Evolutionary conservation across 148 eudicot genomes (phyloP).

Genomic region (Arctostaphylos glauca): DNA sequence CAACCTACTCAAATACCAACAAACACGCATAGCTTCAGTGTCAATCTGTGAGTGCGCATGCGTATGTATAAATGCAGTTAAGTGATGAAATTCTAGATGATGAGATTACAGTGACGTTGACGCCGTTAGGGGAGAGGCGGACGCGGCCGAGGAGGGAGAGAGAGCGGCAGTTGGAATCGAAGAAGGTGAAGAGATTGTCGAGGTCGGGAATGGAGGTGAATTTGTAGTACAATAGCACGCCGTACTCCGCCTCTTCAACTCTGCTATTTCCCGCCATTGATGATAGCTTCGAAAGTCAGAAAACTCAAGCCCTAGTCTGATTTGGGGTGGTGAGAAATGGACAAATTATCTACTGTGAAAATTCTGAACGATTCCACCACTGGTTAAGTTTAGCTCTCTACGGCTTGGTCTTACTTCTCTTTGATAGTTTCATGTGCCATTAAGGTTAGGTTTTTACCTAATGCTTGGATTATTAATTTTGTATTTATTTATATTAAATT

Average conservation of each 20-base stretch:
- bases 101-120: conserved; percentile 67
- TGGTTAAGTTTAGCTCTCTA: too few species aligned
- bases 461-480: too few species aligned
- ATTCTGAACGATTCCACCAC: too few species aligned
- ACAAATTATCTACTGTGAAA: too few species aligned
- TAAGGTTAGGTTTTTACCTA: too few species aligned
- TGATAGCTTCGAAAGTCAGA: not conserved
- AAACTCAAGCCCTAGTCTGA: too few species aligned
- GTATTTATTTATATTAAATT: too few species aligned
- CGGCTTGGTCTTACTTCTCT: too few species aligned
- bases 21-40: not conserved
- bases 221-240: conserved; percentile 78
- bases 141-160: conserved; percentile 91
- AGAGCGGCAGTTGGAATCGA: conserved; percentile 67
- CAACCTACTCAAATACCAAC: conserved; percentile 38
- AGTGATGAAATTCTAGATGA: not conserved
- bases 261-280: conserved; percentile 28
- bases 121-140: conserved; percentile 80
- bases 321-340: too few species aligned
- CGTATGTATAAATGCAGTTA: not conserved
- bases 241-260: conserved; percentile 38
- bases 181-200: conserved; percentile 49
- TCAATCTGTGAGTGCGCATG: not conserved
- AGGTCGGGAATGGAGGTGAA: conserved; percentile 61
- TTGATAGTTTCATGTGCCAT: too few species aligned